Base-by-base conservation (phyloP, 345 rosid species). In the Psidium guajava region DNA sequence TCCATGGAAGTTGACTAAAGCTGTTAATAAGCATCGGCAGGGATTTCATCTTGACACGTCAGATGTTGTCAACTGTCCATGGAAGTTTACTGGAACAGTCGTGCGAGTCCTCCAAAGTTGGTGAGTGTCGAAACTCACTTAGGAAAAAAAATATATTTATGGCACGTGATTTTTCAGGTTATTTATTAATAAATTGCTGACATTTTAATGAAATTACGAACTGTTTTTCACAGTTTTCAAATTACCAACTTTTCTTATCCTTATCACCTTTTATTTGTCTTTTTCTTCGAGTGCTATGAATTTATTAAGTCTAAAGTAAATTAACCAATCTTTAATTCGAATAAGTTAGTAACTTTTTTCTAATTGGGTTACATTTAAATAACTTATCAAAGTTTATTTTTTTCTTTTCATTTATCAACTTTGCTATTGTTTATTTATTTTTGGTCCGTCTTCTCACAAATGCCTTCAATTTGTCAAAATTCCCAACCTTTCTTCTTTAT, bases 341-440 rank as follows among this genome's bases (percentile, higher is more conserved):
- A 64, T 36, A 5, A 64, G 4, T 64, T 8, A 32, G 2, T 10
- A 1, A 32, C 6, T 16, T 8, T 36, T 32, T 64, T 8, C n/a
- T 18, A 22, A 55, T 22, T 7, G 2, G 5, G 11, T 55, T 2
- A 1, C 12, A 64, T 32, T 18, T 64, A 64, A 4, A 3, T 69
- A 16, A 2, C 6, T 4, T 9, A 2, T 18, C 1, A 0, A 1
- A 0, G 6, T 64, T 32, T 21, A 7, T 6, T 55, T 21, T 21
- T 22, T 18, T 18, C 7, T 54, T 54, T 54, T 18, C 7, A 53
- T 16, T 53, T 53, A 53, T 54, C 6, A 15, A 16, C 16, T 51
- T 51, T 21, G 4, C 25, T 55, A 55, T 55, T n/a, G 10, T 54
- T 20, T 21, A 3, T 6, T 3, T 6, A 20, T 54, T 54, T 15